Percentiles rank a stretch among this genome's conserved stretches.
These are phyloP conservation scores for Venturia effusa DNA, from an alignment of 2,329 filamentous ascomycete species.

Conservation along the genomic window DNA sequence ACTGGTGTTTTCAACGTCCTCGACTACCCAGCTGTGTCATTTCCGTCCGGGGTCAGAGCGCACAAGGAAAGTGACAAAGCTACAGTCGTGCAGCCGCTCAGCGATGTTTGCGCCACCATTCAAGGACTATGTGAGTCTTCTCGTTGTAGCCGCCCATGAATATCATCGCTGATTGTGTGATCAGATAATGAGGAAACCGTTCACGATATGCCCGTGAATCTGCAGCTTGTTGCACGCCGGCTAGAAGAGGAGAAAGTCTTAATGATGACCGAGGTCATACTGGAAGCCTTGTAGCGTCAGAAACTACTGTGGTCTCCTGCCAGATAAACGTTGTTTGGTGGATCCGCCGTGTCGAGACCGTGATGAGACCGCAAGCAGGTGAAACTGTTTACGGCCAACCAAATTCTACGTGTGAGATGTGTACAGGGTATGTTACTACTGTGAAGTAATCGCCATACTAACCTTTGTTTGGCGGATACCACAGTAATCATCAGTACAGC, in stretches of 20 bases:
- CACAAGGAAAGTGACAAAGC: slow-evolving; percentile 28
- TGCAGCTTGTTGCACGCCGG: slow-evolving; percentile 30
- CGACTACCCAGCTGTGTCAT: slow-evolving; percentile 35
- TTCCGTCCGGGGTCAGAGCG: slow-evolving; percentile 30
- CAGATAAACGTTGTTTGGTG: no score
- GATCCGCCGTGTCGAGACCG: no score
- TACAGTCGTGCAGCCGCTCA: slow-evolving; percentile 17
- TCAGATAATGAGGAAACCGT: slow-evolving; percentile 27
- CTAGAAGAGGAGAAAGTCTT: slow-evolving; percentile 34
- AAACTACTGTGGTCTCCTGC: no score
- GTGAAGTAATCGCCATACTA: no score
- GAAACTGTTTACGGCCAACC: no score
- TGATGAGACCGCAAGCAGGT: no score
- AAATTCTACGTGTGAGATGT: no score
- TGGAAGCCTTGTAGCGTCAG: slow-evolving; percentile 18
- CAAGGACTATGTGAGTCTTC: slow-evolving; percentile 29
- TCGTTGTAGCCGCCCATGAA: background rate
- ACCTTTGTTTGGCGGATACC: no score
- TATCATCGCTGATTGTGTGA: background rate
- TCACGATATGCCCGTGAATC: slow-evolving; percentile 33
- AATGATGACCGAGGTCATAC: slow-evolving; percentile 26
- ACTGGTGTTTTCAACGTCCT: slow-evolving; percentile 38
- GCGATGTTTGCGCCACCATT: slow-evolving; percentile 29
- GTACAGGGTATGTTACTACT: no score
- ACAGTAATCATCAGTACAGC: background rate